A percentile compares a stretch with the other conserved stretches of the same genome.
phyloP scores from a whole-genome alignment of 1,139 yeast genomes.

The Debaryomyces robertsiae region DNA sequence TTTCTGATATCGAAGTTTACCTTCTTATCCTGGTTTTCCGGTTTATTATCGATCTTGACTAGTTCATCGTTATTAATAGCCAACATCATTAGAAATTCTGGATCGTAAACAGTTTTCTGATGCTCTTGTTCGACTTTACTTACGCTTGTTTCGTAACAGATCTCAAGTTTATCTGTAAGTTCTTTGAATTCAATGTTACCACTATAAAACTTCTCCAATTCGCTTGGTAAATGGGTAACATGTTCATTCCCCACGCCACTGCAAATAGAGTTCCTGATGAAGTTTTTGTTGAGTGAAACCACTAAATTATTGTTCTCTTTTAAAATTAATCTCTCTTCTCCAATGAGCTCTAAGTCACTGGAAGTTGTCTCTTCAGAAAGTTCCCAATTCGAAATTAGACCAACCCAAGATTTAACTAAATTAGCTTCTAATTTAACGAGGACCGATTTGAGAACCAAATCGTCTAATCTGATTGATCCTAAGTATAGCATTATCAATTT shows the following conservation, averaged over 20 bases:
- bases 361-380: conserved; percentile 45
- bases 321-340: conserved; percentile 47
- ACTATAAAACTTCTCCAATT: conserved; percentile 1
- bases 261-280: conserved; percentile 52
- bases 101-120: conserved; percentile 51
- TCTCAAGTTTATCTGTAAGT: conserved; percentile 23
- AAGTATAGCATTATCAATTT: conserved; percentile 53
- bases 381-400: conserved; percentile 66
- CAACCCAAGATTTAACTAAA: conserved; percentile 57
- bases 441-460: conserved; percentile 58
- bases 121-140: conserved; percentile 20
- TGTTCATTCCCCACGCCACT: conserved; percentile 13
- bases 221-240: conserved; percentile 9
- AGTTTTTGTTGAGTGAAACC: conserved; percentile 55
- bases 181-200: conserved; percentile 6
- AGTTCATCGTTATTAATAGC: conserved; percentile 65
- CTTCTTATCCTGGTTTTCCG: conserved; percentile 16
- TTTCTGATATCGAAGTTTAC: conserved; percentile 54
- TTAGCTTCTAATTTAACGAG: conserved; percentile 59
- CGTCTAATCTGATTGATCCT: conserved; percentile 66
- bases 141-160: conserved; percentile 23
- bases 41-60: conserved; percentile 34
- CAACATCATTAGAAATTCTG: conserved; percentile 59
- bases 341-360: conserved; percentile 46
- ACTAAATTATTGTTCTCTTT: conserved; percentile 46